These are phyloP conservation scores for Pichia scutulata DNA, from an alignment of 805 yeast species.

Conservation along the genomic window DNA sequence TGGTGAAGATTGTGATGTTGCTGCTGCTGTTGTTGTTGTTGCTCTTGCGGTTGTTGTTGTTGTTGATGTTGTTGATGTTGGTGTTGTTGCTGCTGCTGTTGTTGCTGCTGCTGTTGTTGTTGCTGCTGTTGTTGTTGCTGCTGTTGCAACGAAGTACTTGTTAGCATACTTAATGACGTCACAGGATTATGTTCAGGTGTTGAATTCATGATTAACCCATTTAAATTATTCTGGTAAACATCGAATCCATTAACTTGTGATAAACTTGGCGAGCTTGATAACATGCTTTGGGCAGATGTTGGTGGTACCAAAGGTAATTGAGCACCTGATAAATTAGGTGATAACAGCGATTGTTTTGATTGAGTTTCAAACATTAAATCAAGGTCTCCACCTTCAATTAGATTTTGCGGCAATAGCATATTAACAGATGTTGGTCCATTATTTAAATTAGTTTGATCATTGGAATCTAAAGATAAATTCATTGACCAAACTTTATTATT, in stretches of 20 bases:
- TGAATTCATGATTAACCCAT: conserved; percentile 1
- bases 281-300: background rate
- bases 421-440: conserved; percentile 18
- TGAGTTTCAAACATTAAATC: conserved; percentile 2
- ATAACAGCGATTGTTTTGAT: background rate
- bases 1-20: background rate
- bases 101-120: background rate
- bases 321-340: background rate
- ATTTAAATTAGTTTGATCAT: background rate
- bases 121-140: background rate
- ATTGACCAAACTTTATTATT: conserved; percentile 4
- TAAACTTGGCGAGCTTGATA: conserved; percentile 10
- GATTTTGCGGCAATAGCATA: conserved; percentile 23
- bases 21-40: background rate
- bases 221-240: conserved; percentile 1
- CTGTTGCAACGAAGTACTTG: conserved; percentile 8
- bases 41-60: background rate
- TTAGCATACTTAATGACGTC: conserved; percentile 16
- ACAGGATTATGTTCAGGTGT: conserved; percentile 9
- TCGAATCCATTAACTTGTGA: conserved; percentile 10
- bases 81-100: too few relatives aligned
- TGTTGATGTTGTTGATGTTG: background rate
- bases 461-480: conserved; percentile 3
- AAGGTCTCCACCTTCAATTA: conserved; percentile 24
- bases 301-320: background rate